Base-by-base conservation (phyloP, 352 stramenopile genomes). In the Phytopythium sindhum region DNA sequence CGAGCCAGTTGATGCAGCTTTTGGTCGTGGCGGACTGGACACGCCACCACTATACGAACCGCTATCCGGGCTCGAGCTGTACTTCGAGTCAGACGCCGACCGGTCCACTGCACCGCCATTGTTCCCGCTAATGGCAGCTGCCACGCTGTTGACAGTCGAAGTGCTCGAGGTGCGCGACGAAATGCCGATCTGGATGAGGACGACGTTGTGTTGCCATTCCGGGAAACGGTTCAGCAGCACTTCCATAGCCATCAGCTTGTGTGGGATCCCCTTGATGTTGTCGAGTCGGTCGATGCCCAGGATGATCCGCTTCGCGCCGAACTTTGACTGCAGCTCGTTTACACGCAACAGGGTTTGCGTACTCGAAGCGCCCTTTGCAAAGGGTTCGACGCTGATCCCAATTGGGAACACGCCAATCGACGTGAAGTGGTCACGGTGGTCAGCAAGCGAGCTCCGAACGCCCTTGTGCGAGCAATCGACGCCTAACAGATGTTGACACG, bases 121-220 rank as follows among this genome's bases (percentile, higher is more conserved):
- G 2, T 58, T 31, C 11, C 29, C 37, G 11, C 29, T 50, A 33
- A 48, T 72, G n/a, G 39, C 73, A 10, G 67, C 26, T 52, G 51
- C 45, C 21, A 37, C 37, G 41, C 59, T 80, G 17, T 33, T 44
- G 10, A 37, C 39, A 0, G 55, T 72, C 1, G 61, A 48, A 4
- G 63, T 72, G 42, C 51, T 75, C 9, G 53, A 72, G 24, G 70
- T 77, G 15, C 84, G 74, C 10, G 86, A 95, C 11, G 93, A 97
- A 50, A 99, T 97, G n/a, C 95, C 96, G 61, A 99, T 97, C 72
- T 98, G 94, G 52, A 98, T 91, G 29, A 98, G 68, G 21, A 97
- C 93, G 44, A 98, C 91, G 73, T 98, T 98, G 52, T 96, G 91
- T 45, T 95, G 84, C 90, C 91, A 98, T 61, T 98, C 86, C 15